phyloP scores from a whole-genome alignment of 148 eudicot species.

The Rhododendron molle region DNA sequence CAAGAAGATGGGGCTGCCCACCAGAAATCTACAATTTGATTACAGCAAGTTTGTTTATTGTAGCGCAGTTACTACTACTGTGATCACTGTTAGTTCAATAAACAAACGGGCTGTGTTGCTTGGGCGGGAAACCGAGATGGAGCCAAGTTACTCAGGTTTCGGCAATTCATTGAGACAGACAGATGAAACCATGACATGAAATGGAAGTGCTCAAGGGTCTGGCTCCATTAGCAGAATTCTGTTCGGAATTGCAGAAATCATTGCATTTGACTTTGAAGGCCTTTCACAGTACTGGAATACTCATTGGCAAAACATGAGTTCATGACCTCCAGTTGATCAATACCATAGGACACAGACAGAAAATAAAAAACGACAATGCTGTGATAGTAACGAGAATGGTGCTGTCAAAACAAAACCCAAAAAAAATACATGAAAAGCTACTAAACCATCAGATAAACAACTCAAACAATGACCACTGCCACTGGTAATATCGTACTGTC shows the following conservation, averaged over 20 bases:
- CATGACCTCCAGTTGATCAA: not conserved
- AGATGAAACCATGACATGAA: not conserved
- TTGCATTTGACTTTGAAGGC: not conserved
- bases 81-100: not conserved
- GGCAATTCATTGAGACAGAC: not conserved
- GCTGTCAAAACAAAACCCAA: not conserved
- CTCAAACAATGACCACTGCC: not conserved
- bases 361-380: not conserved
- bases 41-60: not conserved
- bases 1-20: not conserved
- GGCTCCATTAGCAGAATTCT: not conserved
- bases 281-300: not conserved
- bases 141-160: not conserved
- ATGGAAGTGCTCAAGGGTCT: not conserved
- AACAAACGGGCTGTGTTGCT: not conserved
- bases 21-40: not conserved
- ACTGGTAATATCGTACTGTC: not conserved
- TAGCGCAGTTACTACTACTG: not conserved
- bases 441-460: not conserved
- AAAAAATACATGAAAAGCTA: not conserved
- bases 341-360: not conserved
- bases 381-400: not conserved
- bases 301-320: not conserved
- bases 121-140: not conserved
- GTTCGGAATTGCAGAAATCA: not conserved